phyloP scores from a whole-genome alignment of 208 protist genomes.

The Leishmania amazonensis region DNA sequence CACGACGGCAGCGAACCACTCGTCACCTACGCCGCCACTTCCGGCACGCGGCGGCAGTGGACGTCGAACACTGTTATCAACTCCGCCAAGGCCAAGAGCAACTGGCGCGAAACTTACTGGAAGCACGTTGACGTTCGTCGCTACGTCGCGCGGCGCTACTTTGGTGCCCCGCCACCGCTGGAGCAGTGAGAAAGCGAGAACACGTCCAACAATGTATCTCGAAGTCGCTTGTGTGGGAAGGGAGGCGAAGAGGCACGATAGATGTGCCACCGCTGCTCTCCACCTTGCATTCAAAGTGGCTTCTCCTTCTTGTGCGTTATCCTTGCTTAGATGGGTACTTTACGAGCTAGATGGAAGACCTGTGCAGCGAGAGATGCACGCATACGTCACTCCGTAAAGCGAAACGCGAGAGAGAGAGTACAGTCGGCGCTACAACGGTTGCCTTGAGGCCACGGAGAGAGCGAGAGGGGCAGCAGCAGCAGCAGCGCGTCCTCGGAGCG shows the following conservation, averaged over 20 bases:
- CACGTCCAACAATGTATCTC: background rate
- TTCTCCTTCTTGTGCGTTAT: too few relatives aligned
- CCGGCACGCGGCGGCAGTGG: conserved; percentile 7
- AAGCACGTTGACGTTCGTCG: conserved; percentile 82
- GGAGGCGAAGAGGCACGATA: background rate
- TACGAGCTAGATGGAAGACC: background rate
- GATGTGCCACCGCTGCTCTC: background rate
- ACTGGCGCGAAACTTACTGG: conserved; percentile 69
- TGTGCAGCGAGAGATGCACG: background rate
- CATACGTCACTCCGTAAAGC: background rate
- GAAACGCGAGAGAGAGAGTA: background rate
- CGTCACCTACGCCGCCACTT: conserved; percentile 1
- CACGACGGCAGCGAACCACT: conserved; percentile 3
- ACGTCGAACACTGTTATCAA: conserved; percentile 21
- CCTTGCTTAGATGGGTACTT: background rate
- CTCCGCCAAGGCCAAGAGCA: conserved; percentile 21
- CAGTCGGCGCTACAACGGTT: background rate
- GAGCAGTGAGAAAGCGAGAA: conserved; percentile 32
- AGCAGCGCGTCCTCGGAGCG: background rate
- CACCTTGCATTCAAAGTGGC: background rate
- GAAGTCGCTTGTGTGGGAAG: background rate
- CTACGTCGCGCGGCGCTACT: conserved; percentile 74
- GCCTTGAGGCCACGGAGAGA: background rate
- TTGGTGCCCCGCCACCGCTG: conserved; percentile 51
- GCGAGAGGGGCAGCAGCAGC: too few relatives aligned